Percentiles rank a stretch among this genome's conserved stretches.
These are phyloP conservation scores for Mucuna pruriens DNA, from an alignment of 306 rosid genomes.

Conservation along the genomic window DNA sequence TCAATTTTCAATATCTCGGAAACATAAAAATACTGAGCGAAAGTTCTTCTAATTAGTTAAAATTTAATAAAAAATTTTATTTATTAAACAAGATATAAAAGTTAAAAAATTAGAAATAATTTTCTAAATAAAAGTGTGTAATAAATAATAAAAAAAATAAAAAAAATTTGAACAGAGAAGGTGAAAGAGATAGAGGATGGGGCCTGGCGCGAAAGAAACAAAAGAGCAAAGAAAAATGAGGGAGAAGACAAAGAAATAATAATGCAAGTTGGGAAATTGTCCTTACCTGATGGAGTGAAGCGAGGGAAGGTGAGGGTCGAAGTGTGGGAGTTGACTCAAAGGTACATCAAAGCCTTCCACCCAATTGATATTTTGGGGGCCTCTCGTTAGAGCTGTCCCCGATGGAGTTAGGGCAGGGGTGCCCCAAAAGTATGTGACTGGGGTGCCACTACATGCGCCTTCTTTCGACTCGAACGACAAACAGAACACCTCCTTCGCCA, in stretches of 20 bases:
- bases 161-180: too few species aligned
- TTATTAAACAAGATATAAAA: too few species aligned
- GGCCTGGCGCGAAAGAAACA: not conserved
- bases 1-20: not conserved
- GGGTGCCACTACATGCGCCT: slow-evolving; percentile 37
- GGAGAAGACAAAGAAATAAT: not conserved
- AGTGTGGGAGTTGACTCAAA: slow-evolving; percentile 48
- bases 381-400: slow-evolving; percentile 46
- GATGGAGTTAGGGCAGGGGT: slow-evolving; percentile 64
- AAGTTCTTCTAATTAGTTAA: too few species aligned
- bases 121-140: too few species aligned
- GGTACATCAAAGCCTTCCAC: slow-evolving; percentile 69
- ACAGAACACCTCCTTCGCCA: slow-evolving; percentile 46
- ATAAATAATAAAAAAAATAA: too few species aligned
- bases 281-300: slow-evolving; percentile 59
- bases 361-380: slow-evolving; percentile 51
- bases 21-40: not conserved
- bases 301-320: slow-evolving; percentile 45
- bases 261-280: not conserved
- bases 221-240: not conserved
- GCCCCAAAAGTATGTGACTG: slow-evolving; percentile 74
- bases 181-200: too few species aligned
- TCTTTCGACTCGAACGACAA: slow-evolving; percentile 61
- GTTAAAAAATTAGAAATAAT: too few species aligned
- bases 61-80: too few species aligned